phyloP scores from a whole-genome alignment of 495 filamentous ascomycete species.

The Penicillium cataractarum region DNA sequence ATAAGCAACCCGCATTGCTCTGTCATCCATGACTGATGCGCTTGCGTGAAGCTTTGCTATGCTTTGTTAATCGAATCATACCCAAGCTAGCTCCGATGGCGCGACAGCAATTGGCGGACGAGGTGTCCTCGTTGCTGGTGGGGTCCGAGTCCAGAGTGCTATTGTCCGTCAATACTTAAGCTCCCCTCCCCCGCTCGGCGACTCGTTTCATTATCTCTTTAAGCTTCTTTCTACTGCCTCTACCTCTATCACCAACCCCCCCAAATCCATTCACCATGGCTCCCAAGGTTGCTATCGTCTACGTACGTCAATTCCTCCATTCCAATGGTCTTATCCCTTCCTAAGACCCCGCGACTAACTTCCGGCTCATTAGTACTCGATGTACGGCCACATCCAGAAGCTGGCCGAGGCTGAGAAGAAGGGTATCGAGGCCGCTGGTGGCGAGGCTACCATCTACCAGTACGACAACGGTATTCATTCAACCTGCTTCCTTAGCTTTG shows the following conservation, averaged over 20 bases:
- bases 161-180: conserved; percentile 11
- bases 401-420: conserved; percentile 88
- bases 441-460: conserved; percentile 79
- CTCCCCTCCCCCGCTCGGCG: conserved; percentile 5
- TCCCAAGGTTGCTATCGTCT: conserved; percentile 91
- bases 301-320: conserved; percentile 56
- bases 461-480: conserved; percentile 46
- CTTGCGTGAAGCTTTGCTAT: conserved; percentile 19
- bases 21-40: conserved; percentile 45
- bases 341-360: neutral
- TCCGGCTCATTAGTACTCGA: conserved; percentile 70
- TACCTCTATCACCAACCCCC: conserved; percentile 1
- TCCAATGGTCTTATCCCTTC: neutral
- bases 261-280: conserved; percentile 64
- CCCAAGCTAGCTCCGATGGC: neutral
- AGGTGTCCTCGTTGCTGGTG: conserved; percentile 1
- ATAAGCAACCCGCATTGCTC: conserved; percentile 25
- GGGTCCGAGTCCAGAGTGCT: neutral
- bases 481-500: neutral
- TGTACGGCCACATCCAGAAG: conserved; percentile 88
- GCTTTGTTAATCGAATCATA: conserved; percentile 20
- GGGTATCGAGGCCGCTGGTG: conserved; percentile 88
- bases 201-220: conserved; percentile 1
- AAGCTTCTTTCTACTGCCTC: conserved; percentile 8
- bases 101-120: neutral